Evolutionary conservation across 1,284 basidiomycete species (phyloP).

Genomic region (Amylostereum chailletii): DNA sequence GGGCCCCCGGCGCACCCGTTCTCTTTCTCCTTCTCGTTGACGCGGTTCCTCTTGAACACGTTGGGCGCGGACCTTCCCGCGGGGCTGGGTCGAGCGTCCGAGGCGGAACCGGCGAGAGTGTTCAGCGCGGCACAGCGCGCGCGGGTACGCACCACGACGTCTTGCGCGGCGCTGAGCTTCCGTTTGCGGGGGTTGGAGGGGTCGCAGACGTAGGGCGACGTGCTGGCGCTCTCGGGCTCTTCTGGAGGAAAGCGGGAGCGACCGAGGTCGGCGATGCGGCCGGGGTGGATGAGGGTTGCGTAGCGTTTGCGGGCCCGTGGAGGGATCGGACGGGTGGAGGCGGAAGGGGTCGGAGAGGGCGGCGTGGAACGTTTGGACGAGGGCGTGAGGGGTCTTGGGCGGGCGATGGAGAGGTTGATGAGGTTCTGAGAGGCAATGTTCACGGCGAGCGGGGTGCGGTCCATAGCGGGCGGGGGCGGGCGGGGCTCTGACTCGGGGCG

Average conservation of each 20-base stretch:
- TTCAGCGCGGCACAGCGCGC: slow-evolving; percentile 12
- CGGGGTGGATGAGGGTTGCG: slow-evolving; percentile 6
- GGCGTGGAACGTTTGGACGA: neutral
- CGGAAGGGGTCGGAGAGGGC: neutral
- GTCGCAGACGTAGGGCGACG: neutral
- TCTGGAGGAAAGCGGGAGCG: slow-evolving; percentile 7
- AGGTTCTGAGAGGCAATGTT: neutral
- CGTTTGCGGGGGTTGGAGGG: slow-evolving; percentile 4
- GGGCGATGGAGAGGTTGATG: slow-evolving; percentile 3
- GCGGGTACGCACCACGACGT: slow-evolving; percentile 6
- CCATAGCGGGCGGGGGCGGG: too few species aligned
- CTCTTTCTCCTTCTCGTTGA: slow-evolving; percentile 2
- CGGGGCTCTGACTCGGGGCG: too few species aligned
- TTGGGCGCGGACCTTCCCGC: too few species aligned
- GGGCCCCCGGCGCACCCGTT: slow-evolving; percentile 5
- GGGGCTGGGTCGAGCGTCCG: neutral
- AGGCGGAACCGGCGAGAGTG: neutral
- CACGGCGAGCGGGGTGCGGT: neutral
- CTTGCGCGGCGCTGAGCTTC: slow-evolving; percentile 11
- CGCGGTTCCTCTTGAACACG: neutral
- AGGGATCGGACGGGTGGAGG: too few species aligned
- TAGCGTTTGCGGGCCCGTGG: slow-evolving; percentile 6
- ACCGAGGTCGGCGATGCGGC: slow-evolving; percentile 8
- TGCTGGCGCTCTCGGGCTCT: neutral
- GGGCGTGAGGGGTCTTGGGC: slow-evolving; percentile 7